Evolutionary conservation across 805 yeast genomes (phyloP), one percentile per base, ranked within the genome.

Genomic region (Ogataea angusta): DNA sequence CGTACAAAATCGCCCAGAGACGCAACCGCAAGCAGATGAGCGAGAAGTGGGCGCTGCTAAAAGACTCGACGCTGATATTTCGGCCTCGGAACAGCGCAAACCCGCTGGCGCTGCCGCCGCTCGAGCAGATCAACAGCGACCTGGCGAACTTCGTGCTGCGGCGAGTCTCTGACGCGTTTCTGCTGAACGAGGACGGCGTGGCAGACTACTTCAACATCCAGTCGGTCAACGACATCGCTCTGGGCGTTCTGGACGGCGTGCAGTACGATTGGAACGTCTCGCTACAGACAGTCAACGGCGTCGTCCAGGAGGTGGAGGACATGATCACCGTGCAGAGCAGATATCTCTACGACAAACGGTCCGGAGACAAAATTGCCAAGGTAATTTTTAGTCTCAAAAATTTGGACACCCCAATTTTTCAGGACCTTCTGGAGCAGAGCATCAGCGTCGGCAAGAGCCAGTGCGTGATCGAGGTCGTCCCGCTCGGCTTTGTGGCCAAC

Each of bases 91-190:
- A 35, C 16, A 29, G 34, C 6, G 22, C 43, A 3, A 27, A 42
- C 16, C 42, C 46, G n/a, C 19, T 43, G 12, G 27, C 43, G 24
- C 24, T 53, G 7, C 59, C 56, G 6, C 52, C 63, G 7, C 43
- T 56, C 3, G 65, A 57, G 13, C 56, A 54, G 34, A 51, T 54
- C 21, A 60, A 62, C 30, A 44, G 43, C 30, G 57, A 56, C 13
- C 42, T 63, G 32, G 64, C 63, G 2, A 54, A 47, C 27, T 60
- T 60, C 42, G 63, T 56, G 44, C 46, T 60, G 24, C 50, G 57
- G 26, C 48, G 67, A 34, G 42, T 63, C 6, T 30, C 49, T 18
- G 62, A 59, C 28, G 62, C 67, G 3, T 56, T 63, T 38, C 46
- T 57, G 45, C 42, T 43, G 9, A 59, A 63, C 40, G 67, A 63